Evolutionary conservation across 257 asterid species (phyloP).

Genomic region (Petrea volubilis): DNA sequence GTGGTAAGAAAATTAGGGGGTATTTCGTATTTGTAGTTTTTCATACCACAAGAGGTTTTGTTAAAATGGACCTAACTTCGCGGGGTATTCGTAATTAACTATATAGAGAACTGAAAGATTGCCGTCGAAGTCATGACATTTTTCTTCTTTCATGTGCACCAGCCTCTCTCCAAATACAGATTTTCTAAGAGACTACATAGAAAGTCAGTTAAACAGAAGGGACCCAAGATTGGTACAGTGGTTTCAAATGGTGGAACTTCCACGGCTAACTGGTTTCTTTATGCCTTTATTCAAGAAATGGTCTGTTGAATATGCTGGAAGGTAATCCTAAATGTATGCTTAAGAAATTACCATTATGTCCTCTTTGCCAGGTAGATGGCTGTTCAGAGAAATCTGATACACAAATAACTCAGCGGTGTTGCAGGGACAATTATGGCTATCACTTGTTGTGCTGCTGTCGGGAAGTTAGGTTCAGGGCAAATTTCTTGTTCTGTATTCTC

Average conservation of each 20-base stretch:
- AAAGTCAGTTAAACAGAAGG: constrained; percentile 53
- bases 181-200: constrained; percentile 51
- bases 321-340: constrained; percentile 33
- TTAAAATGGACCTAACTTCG: too few relatives aligned
- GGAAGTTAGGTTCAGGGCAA: constrained; percentile 49
- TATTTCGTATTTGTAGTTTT: too few relatives aligned
- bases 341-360: neutral
- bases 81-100: too few relatives aligned
- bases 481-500: constrained; percentile 44
- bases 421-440: constrained; percentile 80
- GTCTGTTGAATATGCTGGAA: constrained; percentile 84
- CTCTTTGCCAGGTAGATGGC: neutral
- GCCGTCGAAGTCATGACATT: constrained; percentile 24
- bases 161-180: constrained; percentile 58
- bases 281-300: constrained; percentile 80
- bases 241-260: constrained; percentile 69
- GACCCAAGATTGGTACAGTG: constrained; percentile 58
- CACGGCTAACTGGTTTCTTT: constrained; percentile 54
- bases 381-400: constrained; percentile 32
- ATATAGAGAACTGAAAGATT: neutral
- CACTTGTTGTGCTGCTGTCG: constrained; percentile 63
- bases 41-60: too few relatives aligned
- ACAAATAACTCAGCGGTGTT: constrained; percentile 68
- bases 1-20: too few relatives aligned
- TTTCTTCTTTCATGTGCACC: constrained; percentile 31